Base-by-base conservation (phyloP, 306 rosid genomes). In the Sechiopsis laciniata region DNA sequence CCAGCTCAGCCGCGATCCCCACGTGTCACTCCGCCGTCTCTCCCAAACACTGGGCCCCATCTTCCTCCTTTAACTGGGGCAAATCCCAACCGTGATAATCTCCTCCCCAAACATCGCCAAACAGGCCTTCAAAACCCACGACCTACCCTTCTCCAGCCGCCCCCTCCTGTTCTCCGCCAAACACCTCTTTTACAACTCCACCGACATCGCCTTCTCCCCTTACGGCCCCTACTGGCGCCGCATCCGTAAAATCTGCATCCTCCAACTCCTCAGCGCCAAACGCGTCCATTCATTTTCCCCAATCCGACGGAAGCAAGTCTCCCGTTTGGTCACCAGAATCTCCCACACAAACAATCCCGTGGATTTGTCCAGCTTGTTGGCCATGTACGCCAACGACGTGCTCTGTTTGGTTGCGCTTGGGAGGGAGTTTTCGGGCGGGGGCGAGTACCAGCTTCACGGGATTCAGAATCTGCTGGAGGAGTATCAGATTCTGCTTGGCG, bases 201-300 rank as follows among this genome's bases (percentile, higher is more conserved):
- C 84, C 11, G 84, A 83, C 66, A 70, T 83, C 13, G 81, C 74
- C 16, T 83, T 80, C 82, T 83, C 87, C 13, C 82, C 82, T 50
- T 75, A 80, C 74, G 82, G 84, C 4, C 78, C 87, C 2, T 80
- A 83, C 76, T 83, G 86, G 86, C 75, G 86, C 73, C 80, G 80
- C 13, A 77, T 75, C 21, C 50, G 83, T 10, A 83, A 83, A 35
- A 71, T 80, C 17, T 80, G 80, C 76, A 81, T 80, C 65, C 52
- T 78, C 54, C 82, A 80, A 82, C 37, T 83, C 46, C 78, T 80
- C 29, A 83, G 80, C 60, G 64, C 81, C 14, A 77, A 71, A 50
- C 55, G 84, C 14, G 80, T 83, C 61, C 50, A 9, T 72, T 80
- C 87, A 2, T 83, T 64, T 73, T 22, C 71, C 6, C 45, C 58